Evolutionary conservation across 768 basidiomycete species (phyloP), one percentile per base, ranked within the genome.

Genomic region (Suillus variegatus): DNA sequence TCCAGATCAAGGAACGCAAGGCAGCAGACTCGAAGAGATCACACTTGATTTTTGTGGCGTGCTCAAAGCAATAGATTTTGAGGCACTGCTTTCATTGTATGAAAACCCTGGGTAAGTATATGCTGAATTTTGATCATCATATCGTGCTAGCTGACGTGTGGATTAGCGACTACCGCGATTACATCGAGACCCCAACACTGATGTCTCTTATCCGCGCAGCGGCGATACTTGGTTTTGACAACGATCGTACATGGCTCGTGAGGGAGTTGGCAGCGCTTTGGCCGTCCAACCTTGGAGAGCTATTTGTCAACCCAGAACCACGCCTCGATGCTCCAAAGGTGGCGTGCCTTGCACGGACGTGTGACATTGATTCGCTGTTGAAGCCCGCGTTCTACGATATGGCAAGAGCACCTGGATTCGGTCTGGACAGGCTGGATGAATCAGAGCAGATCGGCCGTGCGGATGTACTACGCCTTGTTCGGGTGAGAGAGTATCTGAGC

Each of bases 361-460:
- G 67, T 62, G 65, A 72, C 25, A 49, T 80, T 7, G 67, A 72
- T 3, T 41, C 38, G 0, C 70, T 81, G 32, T 68, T 78, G 16
- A 77, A 79, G 54, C 71, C 73, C 51, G 80, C 80, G 1, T 80
- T 77, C 62, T 82, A 82, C 64, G 79, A 82, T 65, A 72, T 83
- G 16, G 69, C 70, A 25, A 62, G 68, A 41, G 6, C 62, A n/a
- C n/a, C 52, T 13, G 63, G 43, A 69, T 80, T 6, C 72, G 80
- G 38, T 67, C 32, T 55, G 32, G 32, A 6, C 10, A 20, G 9
- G 8, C 28, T 55, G 7, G 54, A 35, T 2, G 20, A 35, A 35
- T 28, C 54, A 28, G 28, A 47, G 38, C 32, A 46, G 18, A 52
- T 65, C 7, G 20, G 28, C 12, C 49, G 28, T 52, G 47, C 46